Percentiles rank a stretch among this genome's conserved stretches.
Conservation (phyloP, 768 basidiomycete genomes). For the Crassisporium funariophilum region DNA sequence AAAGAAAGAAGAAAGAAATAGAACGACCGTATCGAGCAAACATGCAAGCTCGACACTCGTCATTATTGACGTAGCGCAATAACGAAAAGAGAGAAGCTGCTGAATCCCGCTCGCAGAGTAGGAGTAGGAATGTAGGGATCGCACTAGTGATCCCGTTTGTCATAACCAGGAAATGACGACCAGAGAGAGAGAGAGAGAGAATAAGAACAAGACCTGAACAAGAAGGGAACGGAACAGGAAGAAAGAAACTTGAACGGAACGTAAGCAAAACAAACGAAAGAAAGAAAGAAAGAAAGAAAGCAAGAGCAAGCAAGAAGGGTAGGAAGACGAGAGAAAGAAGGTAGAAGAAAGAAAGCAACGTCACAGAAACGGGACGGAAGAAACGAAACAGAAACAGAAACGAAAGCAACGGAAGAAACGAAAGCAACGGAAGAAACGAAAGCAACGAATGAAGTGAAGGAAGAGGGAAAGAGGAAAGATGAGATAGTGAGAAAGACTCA, state of each 20-base stretch:
- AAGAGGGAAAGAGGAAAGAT: not conserved
- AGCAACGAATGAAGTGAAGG: not conserved
- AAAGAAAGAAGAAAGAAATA: not conserved
- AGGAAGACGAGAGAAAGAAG: not conserved
- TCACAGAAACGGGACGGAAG: too few species aligned
- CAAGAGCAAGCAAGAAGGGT: not conserved
- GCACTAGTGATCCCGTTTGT: too few species aligned
- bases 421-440: not conserved
- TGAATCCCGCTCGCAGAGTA: too few species aligned
- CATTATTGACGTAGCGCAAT: too few species aligned
- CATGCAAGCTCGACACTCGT: too few species aligned
- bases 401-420: not conserved
- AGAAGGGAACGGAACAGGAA: not conserved
- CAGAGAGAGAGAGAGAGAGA: not conserved
- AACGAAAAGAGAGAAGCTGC: too few species aligned
- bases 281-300: not conserved
- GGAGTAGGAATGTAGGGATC: too few species aligned
- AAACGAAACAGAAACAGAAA: not conserved
- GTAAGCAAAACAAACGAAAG: not conserved
- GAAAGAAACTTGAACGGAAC: not conserved
- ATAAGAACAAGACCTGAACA: not conserved
- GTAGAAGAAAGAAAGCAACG: not conserved
- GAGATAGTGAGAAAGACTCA: conserved; percentile 42
- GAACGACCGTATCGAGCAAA: too few species aligned
- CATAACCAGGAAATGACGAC: too few species aligned